phyloP scores from a whole-genome alignment of 148 eudicot genomes.

The Camellia granthamiana region DNA sequence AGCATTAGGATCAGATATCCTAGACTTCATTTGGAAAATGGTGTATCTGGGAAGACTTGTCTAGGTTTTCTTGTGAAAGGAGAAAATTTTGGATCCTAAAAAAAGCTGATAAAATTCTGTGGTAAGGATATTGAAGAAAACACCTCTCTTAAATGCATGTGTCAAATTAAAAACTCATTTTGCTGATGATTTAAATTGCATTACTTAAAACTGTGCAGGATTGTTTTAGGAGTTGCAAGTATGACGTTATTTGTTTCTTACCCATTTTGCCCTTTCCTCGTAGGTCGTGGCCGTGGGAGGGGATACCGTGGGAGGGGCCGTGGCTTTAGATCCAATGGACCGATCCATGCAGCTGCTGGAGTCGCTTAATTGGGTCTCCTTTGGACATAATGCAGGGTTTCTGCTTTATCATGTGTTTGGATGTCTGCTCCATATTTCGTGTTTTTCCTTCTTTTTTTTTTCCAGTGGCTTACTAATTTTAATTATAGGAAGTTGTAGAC shows the following conservation, averaged over 20 bases:
- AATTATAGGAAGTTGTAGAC: slow-evolving; percentile 46
- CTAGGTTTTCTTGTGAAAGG: neutral
- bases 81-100: neutral
- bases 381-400: slow-evolving; percentile 23
- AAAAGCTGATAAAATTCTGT: neutral
- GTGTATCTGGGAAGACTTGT: neutral
- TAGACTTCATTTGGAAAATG: neutral
- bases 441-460: slow-evolving; percentile 9
- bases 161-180: neutral
- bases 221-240: neutral
- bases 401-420: slow-evolving; percentile 30
- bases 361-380: slow-evolving; percentile 35
- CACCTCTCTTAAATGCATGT: neutral
- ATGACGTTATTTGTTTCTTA: neutral
- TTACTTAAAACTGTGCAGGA: neutral
- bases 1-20: neutral
- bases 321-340: slow-evolving; percentile 66
- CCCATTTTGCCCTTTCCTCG: neutral
- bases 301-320: slow-evolving; percentile 72
- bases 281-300: slow-evolving; percentile 80
- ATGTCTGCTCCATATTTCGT: slow-evolving; percentile 53
- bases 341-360: slow-evolving; percentile 44
- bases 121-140: neutral
- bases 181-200: too few species aligned
- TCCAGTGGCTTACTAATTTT: slow-evolving; percentile 22